Evolutionary conservation across 345 rosid genomes (phyloP).

Genomic region (Clarkia xantiana): DNA sequence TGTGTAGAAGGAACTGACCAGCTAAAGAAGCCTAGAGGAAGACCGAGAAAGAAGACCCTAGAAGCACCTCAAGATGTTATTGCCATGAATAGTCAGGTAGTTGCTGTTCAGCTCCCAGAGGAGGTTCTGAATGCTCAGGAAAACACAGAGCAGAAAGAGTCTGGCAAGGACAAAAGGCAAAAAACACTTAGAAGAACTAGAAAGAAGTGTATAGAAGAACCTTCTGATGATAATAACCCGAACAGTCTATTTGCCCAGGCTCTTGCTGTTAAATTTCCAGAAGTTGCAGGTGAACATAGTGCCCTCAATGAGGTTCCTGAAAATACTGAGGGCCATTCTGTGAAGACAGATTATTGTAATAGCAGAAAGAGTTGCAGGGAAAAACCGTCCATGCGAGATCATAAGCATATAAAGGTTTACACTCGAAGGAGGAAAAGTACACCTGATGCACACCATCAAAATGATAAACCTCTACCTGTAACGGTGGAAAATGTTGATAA

Average conservation of each 20-base stretch:
- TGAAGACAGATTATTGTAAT: slow-evolving; percentile 11
- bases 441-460: slow-evolving; percentile 10
- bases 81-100: no score
- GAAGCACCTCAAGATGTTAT: no score
- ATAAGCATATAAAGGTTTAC: no score
- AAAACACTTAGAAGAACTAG: slow-evolving; percentile 34
- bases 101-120: no score
- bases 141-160: no score
- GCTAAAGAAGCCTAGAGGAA: no score
- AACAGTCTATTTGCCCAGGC: slow-evolving; percentile 22
- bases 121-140: no score
- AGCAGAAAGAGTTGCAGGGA: slow-evolving; percentile 10
- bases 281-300: slow-evolving; percentile 22
- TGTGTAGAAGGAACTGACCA: no score
- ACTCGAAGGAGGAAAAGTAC: no score
- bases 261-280: slow-evolving; percentile 36
- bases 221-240: slow-evolving; percentile 9
- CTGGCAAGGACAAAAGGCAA: background rate
- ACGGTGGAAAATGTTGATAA: slow-evolving; percentile 15
- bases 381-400: background rate
- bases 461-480: slow-evolving; percentile 8
- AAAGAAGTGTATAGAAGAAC: slow-evolving; percentile 19
- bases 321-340: slow-evolving; percentile 15
- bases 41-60: no score
- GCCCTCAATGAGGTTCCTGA: slow-evolving; percentile 18